Evolutionary conservation across 2,329 filamentous ascomycete genomes (phyloP).

Genomic region (Fusarium tjaetaba): DNA sequence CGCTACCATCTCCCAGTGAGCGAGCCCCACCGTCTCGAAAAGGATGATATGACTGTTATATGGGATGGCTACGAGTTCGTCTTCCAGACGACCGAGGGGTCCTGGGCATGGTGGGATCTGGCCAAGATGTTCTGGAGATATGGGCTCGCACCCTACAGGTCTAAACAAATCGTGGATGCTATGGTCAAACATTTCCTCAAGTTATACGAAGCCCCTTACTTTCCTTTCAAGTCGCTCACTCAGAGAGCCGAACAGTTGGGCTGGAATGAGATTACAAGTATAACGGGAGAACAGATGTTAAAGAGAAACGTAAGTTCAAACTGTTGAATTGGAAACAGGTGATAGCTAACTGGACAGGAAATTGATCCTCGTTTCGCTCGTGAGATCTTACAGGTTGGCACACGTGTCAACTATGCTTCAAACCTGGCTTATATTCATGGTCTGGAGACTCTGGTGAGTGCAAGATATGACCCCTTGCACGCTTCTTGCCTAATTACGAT

Average conservation of each 20-base stretch:
- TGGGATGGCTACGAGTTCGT: constrained; percentile 86
- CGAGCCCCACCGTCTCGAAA: constrained; percentile 56
- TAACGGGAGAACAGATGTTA: constrained; percentile 80
- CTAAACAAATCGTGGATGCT: constrained; percentile 75
- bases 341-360: constrained; percentile 42
- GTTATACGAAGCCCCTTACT: constrained; percentile 83
- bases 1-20: constrained; percentile 74
- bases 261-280: constrained; percentile 70
- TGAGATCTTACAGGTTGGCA: constrained; percentile 90
- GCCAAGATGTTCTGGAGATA: constrained; percentile 87
- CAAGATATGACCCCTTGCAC: background rate
- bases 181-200: constrained; percentile 78
- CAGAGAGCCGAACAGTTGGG: constrained; percentile 73
- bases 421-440: constrained; percentile 90
- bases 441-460: constrained; percentile 78
- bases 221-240: constrained; percentile 84
- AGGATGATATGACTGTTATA: constrained; percentile 73
- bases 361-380: constrained; percentile 74
- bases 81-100: constrained; percentile 68
- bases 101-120: constrained; percentile 80
- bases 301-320: constrained; percentile 61
- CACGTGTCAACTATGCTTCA: constrained; percentile 93
- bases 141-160: constrained; percentile 78
- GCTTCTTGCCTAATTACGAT: constrained; percentile 3
- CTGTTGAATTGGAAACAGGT: too few species aligned